These are phyloP conservation scores for Aleurites moluccanus DNA, from an alignment of 441 rosid genomes.

Conservation along the genomic window DNA sequence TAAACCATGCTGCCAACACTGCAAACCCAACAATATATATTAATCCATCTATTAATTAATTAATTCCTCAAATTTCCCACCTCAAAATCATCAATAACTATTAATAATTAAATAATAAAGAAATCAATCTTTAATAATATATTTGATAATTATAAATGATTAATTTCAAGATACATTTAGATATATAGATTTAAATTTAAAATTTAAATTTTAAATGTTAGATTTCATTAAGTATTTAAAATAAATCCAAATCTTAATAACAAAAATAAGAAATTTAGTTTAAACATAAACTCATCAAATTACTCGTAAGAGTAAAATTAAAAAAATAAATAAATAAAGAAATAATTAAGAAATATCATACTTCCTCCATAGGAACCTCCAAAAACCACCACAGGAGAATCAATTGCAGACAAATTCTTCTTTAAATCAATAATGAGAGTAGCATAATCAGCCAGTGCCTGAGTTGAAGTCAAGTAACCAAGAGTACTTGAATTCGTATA, in stretches of 20 bases:
- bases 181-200: no score
- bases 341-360: slow-evolving; percentile 13
- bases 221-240: no score
- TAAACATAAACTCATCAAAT: no score
- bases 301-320: no score
- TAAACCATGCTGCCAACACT: slow-evolving; percentile 76
- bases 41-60: background rate
- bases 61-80: background rate
- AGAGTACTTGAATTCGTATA: slow-evolving; percentile 48
- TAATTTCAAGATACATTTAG: no score
- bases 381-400: slow-evolving; percentile 64
- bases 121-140: no score
- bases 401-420: slow-evolving; percentile 48
- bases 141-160: no score
- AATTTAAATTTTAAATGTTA: no score
- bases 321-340: no score
- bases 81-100: background rate
- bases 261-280: no score
- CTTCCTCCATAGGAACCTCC: slow-evolving; percentile 86
- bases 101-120: background rate
- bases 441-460: slow-evolving; percentile 66
- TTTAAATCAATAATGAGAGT: slow-evolving; percentile 47
- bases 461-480: slow-evolving; percentile 54
- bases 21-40: slow-evolving; percentile 2
- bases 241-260: no score